These are phyloP conservation scores for Penicillium olsonii DNA, from an alignment of 2,329 filamentous ascomycete species.

Conservation along the genomic window DNA sequence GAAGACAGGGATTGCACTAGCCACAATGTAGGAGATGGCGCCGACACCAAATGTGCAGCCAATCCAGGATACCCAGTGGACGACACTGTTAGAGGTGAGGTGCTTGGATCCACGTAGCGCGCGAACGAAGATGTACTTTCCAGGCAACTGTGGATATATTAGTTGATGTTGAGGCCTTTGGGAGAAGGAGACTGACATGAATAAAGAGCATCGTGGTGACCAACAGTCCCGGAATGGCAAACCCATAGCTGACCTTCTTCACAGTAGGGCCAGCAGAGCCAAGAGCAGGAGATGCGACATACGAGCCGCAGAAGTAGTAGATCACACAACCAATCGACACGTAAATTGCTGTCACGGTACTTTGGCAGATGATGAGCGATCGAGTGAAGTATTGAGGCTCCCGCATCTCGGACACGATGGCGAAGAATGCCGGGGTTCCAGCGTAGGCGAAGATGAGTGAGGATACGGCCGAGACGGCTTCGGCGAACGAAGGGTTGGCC, in stretches of 20 bases:
- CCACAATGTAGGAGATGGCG: conserved; percentile 50
- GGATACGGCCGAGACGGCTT: conserved; percentile 56
- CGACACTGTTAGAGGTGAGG: conserved; percentile 49
- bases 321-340: conserved; percentile 60
- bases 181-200: conserved; percentile 29
- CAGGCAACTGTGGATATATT: conserved; percentile 43
- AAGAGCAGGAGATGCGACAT: conserved; percentile 61
- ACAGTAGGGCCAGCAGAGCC: conserved; percentile 56
- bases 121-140: conserved; percentile 58
- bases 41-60: conserved; percentile 44
- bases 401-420: conserved; percentile 65
- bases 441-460: conserved; percentile 61
- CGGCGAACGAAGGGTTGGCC: conserved; percentile 57
- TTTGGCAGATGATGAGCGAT: conserved; percentile 60
- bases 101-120: conserved; percentile 52
- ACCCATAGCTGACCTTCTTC: conserved; percentile 62
- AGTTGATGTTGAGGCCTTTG: no score
- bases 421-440: conserved; percentile 60
- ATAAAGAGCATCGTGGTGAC: conserved; percentile 49
- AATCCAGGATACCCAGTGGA: conserved; percentile 55
- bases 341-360: conserved; percentile 57
- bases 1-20: conserved; percentile 55
- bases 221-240: conserved; percentile 56
- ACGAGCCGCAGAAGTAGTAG: conserved; percentile 61
- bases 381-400: conserved; percentile 60